Conservation (phyloP, 352 stramenopile species). For the Phytopythium vexans region DNA sequence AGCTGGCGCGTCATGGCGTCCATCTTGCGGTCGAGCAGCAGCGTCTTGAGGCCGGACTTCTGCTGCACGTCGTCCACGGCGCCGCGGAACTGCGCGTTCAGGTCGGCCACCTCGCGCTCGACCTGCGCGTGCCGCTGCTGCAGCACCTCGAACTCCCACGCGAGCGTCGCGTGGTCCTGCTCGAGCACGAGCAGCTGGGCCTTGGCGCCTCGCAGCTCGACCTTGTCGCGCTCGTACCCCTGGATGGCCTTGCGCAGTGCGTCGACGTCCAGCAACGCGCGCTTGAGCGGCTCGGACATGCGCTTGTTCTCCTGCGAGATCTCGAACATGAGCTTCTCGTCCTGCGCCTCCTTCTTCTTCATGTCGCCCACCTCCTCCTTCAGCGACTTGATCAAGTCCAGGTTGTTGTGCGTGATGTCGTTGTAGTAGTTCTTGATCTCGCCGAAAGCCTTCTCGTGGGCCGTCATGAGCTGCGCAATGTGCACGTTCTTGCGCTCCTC, state of each 20-base stretch:
- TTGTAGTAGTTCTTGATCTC: constrained; percentile 98
- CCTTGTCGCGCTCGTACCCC: constrained; percentile 68
- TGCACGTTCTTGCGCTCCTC: constrained; percentile 92
- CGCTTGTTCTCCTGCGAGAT: constrained; percentile 94
- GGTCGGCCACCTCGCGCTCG: constrained; percentile 83
- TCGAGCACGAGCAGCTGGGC: constrained; percentile 85
- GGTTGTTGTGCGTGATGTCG: constrained; percentile 96
- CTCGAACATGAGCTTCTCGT: constrained; percentile 94
- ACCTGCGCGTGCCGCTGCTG: constrained; percentile 86
- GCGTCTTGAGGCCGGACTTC: constrained; percentile 91
- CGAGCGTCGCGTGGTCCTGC: constrained; percentile 82
- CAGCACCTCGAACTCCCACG: constrained; percentile 94
- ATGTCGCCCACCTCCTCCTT: constrained; percentile 95
- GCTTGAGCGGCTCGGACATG: constrained; percentile 93
- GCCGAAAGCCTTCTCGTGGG: constrained; percentile 92
- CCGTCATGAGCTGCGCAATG: constrained; percentile 91
- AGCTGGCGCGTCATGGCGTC: constrained; percentile 72
- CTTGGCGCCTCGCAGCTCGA: constrained; percentile 63
- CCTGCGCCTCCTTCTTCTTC: constrained; percentile 92
- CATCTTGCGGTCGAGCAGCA: constrained; percentile 95
- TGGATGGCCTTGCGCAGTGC: constrained; percentile 60
- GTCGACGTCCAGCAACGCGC: constrained; percentile 79
- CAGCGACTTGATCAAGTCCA: constrained; percentile 95
- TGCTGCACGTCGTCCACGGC: constrained; percentile 93
- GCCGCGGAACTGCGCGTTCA: constrained; percentile 86